These are phyloP conservation scores for Zelopaecilomyces penicillatus DNA, from an alignment of 2,329 filamentous ascomycete genomes.

Conservation along the genomic window DNA sequence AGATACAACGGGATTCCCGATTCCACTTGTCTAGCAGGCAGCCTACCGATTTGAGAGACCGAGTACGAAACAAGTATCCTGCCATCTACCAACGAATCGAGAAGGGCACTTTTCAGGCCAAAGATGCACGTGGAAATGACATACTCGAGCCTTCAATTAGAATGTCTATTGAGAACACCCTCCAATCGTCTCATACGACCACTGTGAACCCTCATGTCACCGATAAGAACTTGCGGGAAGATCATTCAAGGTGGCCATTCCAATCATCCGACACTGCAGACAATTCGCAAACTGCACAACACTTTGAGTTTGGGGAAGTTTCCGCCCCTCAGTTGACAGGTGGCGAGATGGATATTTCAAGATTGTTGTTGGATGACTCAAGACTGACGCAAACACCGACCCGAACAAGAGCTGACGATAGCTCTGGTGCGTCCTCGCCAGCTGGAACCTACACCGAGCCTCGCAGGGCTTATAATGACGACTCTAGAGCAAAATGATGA, in stretches of 20 bases:
- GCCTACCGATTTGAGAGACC: constrained; percentile 55
- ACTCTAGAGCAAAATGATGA: no score
- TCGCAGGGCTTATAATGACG: neutral
- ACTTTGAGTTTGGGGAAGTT: constrained; percentile 38
- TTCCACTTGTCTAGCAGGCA: constrained; percentile 51
- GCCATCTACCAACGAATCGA: constrained; percentile 49
- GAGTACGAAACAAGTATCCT: constrained; percentile 56
- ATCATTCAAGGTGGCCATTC: constrained; percentile 36
- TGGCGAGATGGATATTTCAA: constrained; percentile 55
- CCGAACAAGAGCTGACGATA: constrained; percentile 19
- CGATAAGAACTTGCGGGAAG: constrained; percentile 36
- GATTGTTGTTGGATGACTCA: constrained; percentile 49
- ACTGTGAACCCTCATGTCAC: constrained; percentile 32
- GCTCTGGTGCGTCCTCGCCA: constrained; percentile 17
- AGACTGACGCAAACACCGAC: constrained; percentile 19
- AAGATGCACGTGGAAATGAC: constrained; percentile 30
- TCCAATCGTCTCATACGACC: constrained; percentile 30
- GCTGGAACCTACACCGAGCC: constrained; percentile 10
- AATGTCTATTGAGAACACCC: constrained; percentile 39
- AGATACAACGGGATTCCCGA: constrained; percentile 51
- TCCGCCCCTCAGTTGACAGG: constrained; percentile 31
- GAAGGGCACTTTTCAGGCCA: constrained; percentile 41
- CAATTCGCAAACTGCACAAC: constrained; percentile 13
- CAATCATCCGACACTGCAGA: constrained; percentile 24
- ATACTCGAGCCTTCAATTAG: constrained; percentile 44